phyloP scores from a whole-genome alignment of 768 basidiomycete genomes.

The Suillus clintonianus region DNA sequence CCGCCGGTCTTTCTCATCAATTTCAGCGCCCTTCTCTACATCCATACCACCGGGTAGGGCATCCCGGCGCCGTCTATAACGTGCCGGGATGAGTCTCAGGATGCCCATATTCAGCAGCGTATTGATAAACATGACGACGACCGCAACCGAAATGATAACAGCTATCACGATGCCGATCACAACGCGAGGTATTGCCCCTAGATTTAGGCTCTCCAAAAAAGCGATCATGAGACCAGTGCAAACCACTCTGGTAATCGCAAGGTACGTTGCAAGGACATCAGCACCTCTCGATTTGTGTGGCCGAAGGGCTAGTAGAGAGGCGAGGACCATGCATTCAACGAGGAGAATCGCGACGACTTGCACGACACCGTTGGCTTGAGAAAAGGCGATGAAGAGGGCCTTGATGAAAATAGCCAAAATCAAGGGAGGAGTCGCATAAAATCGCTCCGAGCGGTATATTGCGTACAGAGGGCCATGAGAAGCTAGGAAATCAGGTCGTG shows the following conservation, averaged over 20 bases:
- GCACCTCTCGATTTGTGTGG: conserved; percentile 71
- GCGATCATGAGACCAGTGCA: conserved; percentile 74
- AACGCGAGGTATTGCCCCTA: conserved; percentile 78
- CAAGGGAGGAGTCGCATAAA: conserved; percentile 64
- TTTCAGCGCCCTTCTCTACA: conserved; percentile 31
- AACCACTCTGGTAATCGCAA: conserved; percentile 67
- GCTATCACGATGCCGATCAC: conserved; percentile 77
- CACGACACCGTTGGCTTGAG: conserved; percentile 57
- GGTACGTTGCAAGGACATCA: conserved; percentile 67
- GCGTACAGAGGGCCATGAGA: conserved; percentile 63
- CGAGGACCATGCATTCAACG: conserved; percentile 63
- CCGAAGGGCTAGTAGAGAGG: conserved; percentile 51
- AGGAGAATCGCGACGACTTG: conserved; percentile 71
- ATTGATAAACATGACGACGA: conserved; percentile 71
- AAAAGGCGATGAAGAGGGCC: conserved; percentile 72
- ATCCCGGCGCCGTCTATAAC: conserved; percentile 17
- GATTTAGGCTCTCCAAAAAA: conserved; percentile 65
- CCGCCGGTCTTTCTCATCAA: conserved; percentile 29
- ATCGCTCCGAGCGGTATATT: conserved; percentile 65
- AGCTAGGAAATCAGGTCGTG: conserved; percentile 37
- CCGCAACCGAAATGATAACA: conserved; percentile 69
- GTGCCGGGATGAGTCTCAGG: conserved; percentile 24
- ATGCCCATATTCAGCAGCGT: conserved; percentile 52
- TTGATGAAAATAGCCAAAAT: conserved; percentile 63
- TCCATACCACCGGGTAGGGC: conserved; percentile 16